Conservation (phyloP, 164 flowering plant species). For the Saururus chinensis region DNA sequence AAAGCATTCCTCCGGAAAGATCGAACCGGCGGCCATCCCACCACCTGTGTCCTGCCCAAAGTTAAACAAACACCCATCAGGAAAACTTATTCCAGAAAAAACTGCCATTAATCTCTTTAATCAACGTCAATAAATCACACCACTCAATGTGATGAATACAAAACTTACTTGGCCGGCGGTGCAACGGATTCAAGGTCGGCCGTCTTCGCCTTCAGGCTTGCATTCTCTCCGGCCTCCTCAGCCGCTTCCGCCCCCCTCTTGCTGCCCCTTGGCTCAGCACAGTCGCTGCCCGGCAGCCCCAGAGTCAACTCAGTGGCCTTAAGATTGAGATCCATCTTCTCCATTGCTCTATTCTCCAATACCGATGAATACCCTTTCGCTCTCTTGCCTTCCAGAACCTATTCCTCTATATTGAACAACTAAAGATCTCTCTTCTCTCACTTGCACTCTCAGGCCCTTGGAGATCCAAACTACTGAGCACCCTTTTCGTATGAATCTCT, state of each 20-base stretch:
- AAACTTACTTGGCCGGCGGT: slow-evolving; percentile 19
- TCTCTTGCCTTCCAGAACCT: too few species aligned
- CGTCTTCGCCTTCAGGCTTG: slow-evolving; percentile 5
- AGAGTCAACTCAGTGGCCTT: slow-evolving; percentile 58
- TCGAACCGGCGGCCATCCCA: slow-evolving; percentile 84
- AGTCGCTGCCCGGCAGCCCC: slow-evolving; percentile 43
- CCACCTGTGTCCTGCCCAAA: slow-evolving; percentile 47
- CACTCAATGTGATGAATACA: neutral
- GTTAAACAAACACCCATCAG: too few species aligned
- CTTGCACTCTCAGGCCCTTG: too few species aligned
- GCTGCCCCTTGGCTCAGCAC: slow-evolving; percentile 16
- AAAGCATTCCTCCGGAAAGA: slow-evolving; percentile 56
- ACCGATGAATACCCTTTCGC: neutral
- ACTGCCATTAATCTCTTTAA: neutral
- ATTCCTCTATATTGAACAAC: too few species aligned
- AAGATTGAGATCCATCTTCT: slow-evolving; percentile 36
- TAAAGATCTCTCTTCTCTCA: too few species aligned
- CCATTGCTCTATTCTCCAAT: slow-evolving; percentile 9
- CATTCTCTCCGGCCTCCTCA: slow-evolving; percentile 7
- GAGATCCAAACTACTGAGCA: too few species aligned
- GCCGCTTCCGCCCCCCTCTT: slow-evolving; percentile 26
- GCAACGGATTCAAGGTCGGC: slow-evolving; percentile 3
- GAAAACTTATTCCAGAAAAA: neutral
- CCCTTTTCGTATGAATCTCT: too few species aligned
- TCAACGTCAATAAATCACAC: neutral